phyloP scores from a whole-genome alignment of 1,284 basidiomycete genomes.

The Cutaneotrichosporon dermatis region DNA sequence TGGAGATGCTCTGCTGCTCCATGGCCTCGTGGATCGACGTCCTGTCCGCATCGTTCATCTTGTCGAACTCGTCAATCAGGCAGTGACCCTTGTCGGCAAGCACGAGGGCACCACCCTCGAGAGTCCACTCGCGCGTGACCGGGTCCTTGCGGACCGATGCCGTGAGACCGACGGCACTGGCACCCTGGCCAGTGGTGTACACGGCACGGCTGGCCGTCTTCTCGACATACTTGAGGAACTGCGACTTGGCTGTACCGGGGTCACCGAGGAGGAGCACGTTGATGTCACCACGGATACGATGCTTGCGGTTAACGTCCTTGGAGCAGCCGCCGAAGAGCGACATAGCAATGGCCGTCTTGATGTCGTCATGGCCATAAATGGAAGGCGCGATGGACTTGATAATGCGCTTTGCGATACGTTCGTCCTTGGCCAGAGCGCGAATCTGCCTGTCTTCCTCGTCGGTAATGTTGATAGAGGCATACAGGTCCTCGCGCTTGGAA shows the following conservation, averaged over 20 bases:
- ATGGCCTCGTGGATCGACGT: constrained; percentile 99
- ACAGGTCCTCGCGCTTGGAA: constrained; percentile 91
- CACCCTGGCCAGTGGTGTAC: constrained; percentile 98
- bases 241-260: constrained; percentile 97
- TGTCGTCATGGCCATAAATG: constrained; percentile 98
- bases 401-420: constrained; percentile 92
- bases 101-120: constrained; percentile 95
- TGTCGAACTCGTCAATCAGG: constrained; percentile 99
- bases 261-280: constrained; percentile 94
- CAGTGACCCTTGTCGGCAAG: constrained; percentile 98
- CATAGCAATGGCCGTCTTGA: constrained; percentile 94
- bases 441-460: constrained; percentile 96
- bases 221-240: constrained; percentile 98
- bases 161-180: constrained; percentile 95
- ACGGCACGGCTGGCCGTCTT: constrained; percentile 97
- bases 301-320: constrained; percentile 96
- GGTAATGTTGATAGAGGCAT: constrained; percentile 90
- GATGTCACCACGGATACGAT: constrained; percentile 94
- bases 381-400: constrained; percentile 97
- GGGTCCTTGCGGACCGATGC: constrained; percentile 97
- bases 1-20: constrained; percentile 99
- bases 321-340: constrained; percentile 89
- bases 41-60: constrained; percentile 98
- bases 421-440: constrained; percentile 76
- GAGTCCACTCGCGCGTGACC: constrained; percentile 94